Evolutionary conservation across 768 basidiomycete species (phyloP), one percentile per base, ranked within the genome.

Genomic region (Podaxis sp.): DNA sequence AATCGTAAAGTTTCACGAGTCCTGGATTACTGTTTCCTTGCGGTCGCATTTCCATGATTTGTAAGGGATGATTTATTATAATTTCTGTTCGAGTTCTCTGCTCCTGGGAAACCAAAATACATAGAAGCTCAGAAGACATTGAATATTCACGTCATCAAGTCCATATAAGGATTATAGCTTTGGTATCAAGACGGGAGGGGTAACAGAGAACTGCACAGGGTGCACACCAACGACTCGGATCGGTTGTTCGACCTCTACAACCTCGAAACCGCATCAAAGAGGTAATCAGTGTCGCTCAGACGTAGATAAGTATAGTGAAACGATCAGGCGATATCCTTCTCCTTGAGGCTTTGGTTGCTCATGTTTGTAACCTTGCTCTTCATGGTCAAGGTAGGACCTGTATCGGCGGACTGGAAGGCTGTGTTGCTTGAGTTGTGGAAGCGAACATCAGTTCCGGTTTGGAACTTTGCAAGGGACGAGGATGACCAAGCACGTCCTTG

Each of bases 401-500:
- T 59, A 4, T 25, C 57, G 11, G 27, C 38, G 6, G 50, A n/a
- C 28, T 42, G 50, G 2, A 59, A 32, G 13, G 38, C 21, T 0
- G 57, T 59, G 27, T 38, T 51, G 50, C 57, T 59, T n/a, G 35
- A 25, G 27, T 59, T 51, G n/a, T 59, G 51, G 27, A 59, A 59
- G 13, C 50, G 28, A 2, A 59, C 38, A 28, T 51, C 57, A 21
- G 57, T 59, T 51, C 57, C 57, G 3, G 57, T 59, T 28, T 59
- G 57, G 36, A 59, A 51, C 25, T 59, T 59, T 4, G 48, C 57
- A 16, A 59, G 50, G 35, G 57, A 42, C 5, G 57, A 14, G 7
- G 57, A 59, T 21, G 59, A 55, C 64, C 64, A 65, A 16, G 64
- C 64, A 37, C 62, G 62, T 9, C 64, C 62, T 61, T 65, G 62